Percentiles rank a stretch among this genome's conserved stretches.
Conservation (phyloP, 1,139 yeast genomes). For the Suhomyces choctaworum region DNA sequence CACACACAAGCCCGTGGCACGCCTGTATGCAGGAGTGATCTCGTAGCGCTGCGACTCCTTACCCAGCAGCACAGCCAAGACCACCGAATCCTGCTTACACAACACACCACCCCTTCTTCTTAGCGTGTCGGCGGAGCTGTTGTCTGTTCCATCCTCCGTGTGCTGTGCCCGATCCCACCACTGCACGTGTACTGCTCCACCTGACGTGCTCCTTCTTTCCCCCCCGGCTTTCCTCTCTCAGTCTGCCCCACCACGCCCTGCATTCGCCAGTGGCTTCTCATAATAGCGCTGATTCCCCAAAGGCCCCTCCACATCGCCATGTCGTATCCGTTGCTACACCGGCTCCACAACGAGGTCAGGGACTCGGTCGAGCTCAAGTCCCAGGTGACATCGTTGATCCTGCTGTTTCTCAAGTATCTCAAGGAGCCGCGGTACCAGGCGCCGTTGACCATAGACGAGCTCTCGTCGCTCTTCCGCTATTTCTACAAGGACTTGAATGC, state of each 20-base stretch:
- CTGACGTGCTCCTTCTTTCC: neutral
- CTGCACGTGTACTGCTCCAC: too few relatives aligned
- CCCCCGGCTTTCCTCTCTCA: too few relatives aligned
- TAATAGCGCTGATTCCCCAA: too few relatives aligned
- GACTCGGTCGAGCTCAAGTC: conserved; percentile 20
- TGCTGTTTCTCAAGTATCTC: conserved; percentile 37
- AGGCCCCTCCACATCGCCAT: too few relatives aligned
- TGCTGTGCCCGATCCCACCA: too few relatives aligned
- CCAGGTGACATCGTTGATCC: conserved; percentile 26
- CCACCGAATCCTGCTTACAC: neutral
- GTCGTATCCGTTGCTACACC: conserved; percentile 8
- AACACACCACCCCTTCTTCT: neutral
- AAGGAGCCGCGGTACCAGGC: conserved; percentile 48
- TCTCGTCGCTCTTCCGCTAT: conserved; percentile 33
- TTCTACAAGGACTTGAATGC: conserved; percentile 43
- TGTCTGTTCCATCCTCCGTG: too few relatives aligned
- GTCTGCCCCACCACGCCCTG: neutral
- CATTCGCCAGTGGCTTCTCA: neutral
- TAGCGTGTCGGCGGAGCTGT: neutral
- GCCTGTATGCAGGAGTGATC: conserved; percentile 1
- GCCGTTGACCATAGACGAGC: conserved; percentile 40
- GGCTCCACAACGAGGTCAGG: conserved; percentile 16
- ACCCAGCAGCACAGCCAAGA: conserved; percentile 1
- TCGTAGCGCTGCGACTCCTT: neutral
- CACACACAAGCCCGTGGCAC: neutral